Evolutionary conservation across 805 yeast species (phyloP).

Genomic region (Saturnispora mendoncae): DNA sequence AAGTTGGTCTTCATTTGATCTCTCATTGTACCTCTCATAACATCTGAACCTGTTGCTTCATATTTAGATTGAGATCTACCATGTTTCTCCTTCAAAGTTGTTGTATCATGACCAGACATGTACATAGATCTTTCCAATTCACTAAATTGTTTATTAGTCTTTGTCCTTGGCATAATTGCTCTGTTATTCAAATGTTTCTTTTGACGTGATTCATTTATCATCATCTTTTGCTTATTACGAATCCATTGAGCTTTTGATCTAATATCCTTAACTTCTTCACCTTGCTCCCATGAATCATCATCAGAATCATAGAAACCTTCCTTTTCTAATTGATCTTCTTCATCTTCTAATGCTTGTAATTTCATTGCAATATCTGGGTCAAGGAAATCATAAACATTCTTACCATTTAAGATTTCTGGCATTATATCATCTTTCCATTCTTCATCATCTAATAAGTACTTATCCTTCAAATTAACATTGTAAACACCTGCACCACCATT

Average conservation of each 20-base stretch:
- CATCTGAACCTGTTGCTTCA: constrained; percentile 66
- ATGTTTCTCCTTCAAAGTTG: constrained; percentile 43
- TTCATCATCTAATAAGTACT: constrained; percentile 85
- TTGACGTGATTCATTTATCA: constrained; percentile 81
- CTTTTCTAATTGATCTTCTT: constrained; percentile 85
- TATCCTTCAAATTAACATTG: constrained; percentile 88
- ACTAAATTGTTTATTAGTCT: constrained; percentile 60
- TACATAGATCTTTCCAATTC: constrained; percentile 88
- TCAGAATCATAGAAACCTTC: constrained; percentile 97
- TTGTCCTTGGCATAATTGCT: constrained; percentile 86
- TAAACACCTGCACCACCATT: constrained; percentile 99
- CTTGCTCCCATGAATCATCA: constrained; percentile 49
- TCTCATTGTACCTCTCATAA: constrained; percentile 37
- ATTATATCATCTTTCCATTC: constrained; percentile 96
- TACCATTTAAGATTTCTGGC: constrained; percentile 96
- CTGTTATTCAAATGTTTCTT: constrained; percentile 82
- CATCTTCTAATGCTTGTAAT: constrained; percentile 91
- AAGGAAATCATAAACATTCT: constrained; percentile 92
- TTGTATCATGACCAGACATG: constrained; percentile 80
- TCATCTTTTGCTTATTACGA: constrained; percentile 87
- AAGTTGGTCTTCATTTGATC: constrained; percentile 16
- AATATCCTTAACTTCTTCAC: constrained; percentile 57
- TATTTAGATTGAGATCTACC: constrained; percentile 15
- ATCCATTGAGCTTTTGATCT: constrained; percentile 90
- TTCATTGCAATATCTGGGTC: constrained; percentile 93